Percentiles rank a stretch among this genome's conserved stretches.
phyloP scores from a whole-genome alignment of 2,329 filamentous ascomycete genomes.

The Xylaria polymorpha region DNA sequence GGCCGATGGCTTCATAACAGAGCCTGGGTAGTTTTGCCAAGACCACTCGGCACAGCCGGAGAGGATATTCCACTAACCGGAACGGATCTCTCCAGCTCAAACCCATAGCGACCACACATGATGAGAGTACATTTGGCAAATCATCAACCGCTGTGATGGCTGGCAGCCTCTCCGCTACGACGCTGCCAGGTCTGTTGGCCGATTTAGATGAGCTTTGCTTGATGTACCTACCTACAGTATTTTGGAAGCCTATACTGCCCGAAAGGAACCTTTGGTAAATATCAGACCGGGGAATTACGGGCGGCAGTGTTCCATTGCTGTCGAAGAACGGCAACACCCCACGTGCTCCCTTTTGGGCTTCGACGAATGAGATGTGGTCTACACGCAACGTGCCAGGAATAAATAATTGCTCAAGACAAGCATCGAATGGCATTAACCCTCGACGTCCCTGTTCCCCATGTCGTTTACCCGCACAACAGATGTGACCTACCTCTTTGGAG shows the following conservation, averaged over 20 bases:
- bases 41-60: neutral
- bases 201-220: neutral
- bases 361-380: slow-evolving; percentile 6
- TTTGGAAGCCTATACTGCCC: too few relatives aligned
- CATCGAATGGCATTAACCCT: neutral
- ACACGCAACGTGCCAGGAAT: slow-evolving; percentile 17
- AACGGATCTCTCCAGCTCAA: neutral
- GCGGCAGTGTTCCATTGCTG: slow-evolving; percentile 1
- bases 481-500: slow-evolving; percentile 9
- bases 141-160: neutral
- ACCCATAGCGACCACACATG: neutral
- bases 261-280: too few relatives aligned
- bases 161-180: neutral
- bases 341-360: slow-evolving; percentile 11
- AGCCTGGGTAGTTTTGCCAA: slow-evolving; percentile 43
- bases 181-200: too few relatives aligned
- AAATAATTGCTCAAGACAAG: neutral
- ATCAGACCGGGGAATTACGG: neutral
- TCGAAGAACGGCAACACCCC: slow-evolving; percentile 18
- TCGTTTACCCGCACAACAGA: neutral
- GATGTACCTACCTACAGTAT: too few relatives aligned
- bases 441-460: too few relatives aligned
- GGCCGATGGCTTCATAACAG: slow-evolving; percentile 49
- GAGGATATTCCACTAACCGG: neutral
- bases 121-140: neutral